phyloP scores from a whole-genome alignment of 257 asterid genomes.

The Cinchona pubescens region DNA sequence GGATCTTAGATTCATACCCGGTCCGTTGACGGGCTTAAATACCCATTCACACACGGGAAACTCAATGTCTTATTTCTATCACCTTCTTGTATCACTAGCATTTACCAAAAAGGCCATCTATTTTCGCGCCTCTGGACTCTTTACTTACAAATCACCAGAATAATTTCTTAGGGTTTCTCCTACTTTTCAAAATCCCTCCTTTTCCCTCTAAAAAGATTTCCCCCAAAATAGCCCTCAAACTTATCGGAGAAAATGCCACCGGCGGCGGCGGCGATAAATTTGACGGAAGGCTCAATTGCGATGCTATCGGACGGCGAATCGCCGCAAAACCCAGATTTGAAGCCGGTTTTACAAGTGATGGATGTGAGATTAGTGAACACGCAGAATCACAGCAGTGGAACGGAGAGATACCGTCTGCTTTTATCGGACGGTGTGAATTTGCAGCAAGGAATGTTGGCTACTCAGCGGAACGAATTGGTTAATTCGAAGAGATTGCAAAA shows the following conservation, averaged over 20 bases:
- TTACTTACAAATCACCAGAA: neutral
- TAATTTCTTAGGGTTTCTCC: neutral
- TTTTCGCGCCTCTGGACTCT: constrained; percentile 3
- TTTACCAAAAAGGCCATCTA: neutral
- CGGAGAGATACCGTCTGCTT: constrained; percentile 60
- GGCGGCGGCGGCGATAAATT: constrained; percentile 26
- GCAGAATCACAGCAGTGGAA: constrained; percentile 20
- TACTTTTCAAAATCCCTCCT: neutral
- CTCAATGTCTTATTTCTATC: too few relatives aligned
- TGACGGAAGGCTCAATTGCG: constrained; percentile 66
- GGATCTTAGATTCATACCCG: too few relatives aligned
- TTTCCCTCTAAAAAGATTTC: neutral
- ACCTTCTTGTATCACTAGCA: neutral
- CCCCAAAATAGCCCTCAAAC: neutral
- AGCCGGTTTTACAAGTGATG: constrained; percentile 69
- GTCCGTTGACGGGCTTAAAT: too few relatives aligned
- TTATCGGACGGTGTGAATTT: constrained; percentile 62
- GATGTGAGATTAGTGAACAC: constrained; percentile 53
- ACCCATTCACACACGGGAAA: neutral
- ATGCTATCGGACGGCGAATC: constrained; percentile 38
- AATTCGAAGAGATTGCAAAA: constrained; percentile 44
- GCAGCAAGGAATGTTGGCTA: constrained; percentile 87
- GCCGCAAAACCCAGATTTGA: constrained; percentile 25
- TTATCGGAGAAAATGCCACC: constrained; percentile 32
- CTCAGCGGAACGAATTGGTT: constrained; percentile 70